phyloP scores from a whole-genome alignment of 108 stramenopile genomes.

The Discostella pseudostelligera region DNA sequence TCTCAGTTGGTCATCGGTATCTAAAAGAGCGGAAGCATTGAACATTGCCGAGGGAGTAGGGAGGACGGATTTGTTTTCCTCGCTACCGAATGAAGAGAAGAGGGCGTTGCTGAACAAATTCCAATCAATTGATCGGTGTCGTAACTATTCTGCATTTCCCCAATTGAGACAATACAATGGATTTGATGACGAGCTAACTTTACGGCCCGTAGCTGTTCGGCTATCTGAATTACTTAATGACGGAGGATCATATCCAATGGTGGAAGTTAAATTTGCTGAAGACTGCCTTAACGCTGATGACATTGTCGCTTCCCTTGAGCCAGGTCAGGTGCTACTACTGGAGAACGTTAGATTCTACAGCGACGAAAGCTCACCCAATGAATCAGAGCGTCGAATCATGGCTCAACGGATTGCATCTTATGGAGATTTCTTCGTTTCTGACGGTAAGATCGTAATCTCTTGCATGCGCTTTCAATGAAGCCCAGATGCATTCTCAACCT shows the following conservation, averaged over 20 bases:
- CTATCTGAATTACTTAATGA: slow-evolving; percentile 75
- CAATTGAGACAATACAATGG: slow-evolving; percentile 47
- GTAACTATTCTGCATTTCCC: slow-evolving; percentile 16
- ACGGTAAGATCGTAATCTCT: slow-evolving; percentile 30
- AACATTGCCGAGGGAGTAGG: slow-evolving; percentile 17
- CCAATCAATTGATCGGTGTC: background rate
- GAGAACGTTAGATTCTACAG: slow-evolving; percentile 97
- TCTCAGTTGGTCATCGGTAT: slow-evolving; percentile 39
- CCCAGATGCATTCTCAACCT: background rate
- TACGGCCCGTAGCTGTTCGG: slow-evolving; percentile 79
- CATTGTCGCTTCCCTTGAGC: slow-evolving; percentile 40
- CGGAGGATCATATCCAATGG: slow-evolving; percentile 5
- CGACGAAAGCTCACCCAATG: slow-evolving; percentile 59
- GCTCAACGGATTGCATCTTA: slow-evolving; percentile 52
- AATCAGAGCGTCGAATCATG: slow-evolving; percentile 29
- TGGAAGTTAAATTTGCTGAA: slow-evolving; percentile 64
- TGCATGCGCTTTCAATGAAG: background rate
- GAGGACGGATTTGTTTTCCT: slow-evolving; percentile 43
- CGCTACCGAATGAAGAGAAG: slow-evolving; percentile 33
- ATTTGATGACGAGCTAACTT: slow-evolving; percentile 62
- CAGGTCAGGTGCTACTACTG: slow-evolving; percentile 75
- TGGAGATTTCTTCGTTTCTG: slow-evolving; percentile 89
- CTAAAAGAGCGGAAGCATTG: slow-evolving; percentile 10
- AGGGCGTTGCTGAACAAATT: slow-evolving; percentile 30
- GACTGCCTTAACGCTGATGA: slow-evolving; percentile 68